Conservation (phyloP, 768 basidiomycete species). For the Podaxis pistillaris region DNA sequence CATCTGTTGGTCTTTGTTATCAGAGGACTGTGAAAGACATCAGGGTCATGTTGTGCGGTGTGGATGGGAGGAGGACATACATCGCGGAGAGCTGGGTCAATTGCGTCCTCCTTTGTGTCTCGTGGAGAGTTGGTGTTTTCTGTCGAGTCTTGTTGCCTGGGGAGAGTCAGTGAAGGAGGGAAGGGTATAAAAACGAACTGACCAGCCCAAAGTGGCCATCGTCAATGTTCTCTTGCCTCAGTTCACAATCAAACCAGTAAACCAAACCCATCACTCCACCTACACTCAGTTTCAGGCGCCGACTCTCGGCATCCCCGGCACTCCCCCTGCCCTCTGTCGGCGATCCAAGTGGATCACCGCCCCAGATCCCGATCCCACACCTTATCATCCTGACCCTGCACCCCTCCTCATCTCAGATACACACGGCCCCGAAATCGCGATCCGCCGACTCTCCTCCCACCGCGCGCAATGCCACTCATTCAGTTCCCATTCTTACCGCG, state of each 20-base stretch:
- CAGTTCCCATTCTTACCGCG: conserved; percentile 6
- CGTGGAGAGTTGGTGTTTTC: conserved; percentile 16
- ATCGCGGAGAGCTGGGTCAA: conserved; percentile 30
- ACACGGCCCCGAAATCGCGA: conserved; percentile 16
- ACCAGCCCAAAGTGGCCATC: conserved; percentile 35
- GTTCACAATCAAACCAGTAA: conserved; percentile 16
- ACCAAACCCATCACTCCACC: conserved; percentile 14
- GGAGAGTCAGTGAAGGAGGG: conserved; percentile 23
- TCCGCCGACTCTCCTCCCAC: conserved; percentile 14
- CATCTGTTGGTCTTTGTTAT: conserved; percentile 3
- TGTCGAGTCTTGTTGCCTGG: conserved; percentile 22
- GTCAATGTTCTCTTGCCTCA: conserved; percentile 15
- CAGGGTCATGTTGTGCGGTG: not conserved
- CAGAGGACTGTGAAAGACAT: not conserved
- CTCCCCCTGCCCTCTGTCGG: conserved; percentile 1
- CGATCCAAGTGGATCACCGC: conserved; percentile 19
- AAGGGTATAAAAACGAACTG: conserved; percentile 25
- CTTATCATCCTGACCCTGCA: conserved; percentile 37
- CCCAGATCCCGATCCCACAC: conserved; percentile 21
- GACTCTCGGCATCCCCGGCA: not conserved
- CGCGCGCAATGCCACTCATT: not conserved
- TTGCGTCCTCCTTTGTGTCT: conserved; percentile 21
- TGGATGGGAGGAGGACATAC: conserved; percentile 18
- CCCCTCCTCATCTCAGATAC: conserved; percentile 12
- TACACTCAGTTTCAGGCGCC: conserved; percentile 1